Base-by-base conservation (phyloP, 1,284 basidiomycete species). In the Dichomitus squalens region DNA sequence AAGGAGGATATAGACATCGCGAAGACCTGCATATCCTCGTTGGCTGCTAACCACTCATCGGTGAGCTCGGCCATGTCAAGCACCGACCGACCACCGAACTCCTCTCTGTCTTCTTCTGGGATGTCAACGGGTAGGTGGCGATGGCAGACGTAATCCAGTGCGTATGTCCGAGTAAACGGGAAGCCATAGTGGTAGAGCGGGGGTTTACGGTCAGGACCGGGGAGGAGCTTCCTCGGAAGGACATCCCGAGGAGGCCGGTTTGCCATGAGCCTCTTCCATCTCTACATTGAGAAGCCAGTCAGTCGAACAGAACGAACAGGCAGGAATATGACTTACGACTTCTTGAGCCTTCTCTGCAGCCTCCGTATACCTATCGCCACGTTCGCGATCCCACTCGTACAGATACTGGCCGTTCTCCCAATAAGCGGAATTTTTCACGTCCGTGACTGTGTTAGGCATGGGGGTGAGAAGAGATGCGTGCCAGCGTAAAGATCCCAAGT, bases 111-210 rank as follows among this genome's bases (percentile, higher is more conserved):
- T 9, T 49, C 36, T 5, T 20, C 23, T 7, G 12, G 8, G 18
- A 40, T n/a, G 5, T 4, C 11, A 7, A 55, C 11, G 14, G 47
- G 49, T 18, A 55, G 31, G 29, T 43, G 53, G 27, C 49, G 39
- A 4, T 38, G 46, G 8, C 20, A 20, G 27, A 47, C 53, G 31
- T 55, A 55, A 16, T 41, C 29, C 20, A 55, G 18, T 8, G 39
- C 47, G 39, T 43, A 50, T 14, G 40, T 8, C 1, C 20, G 23
- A 8, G 53, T 55, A 39, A 49, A 55, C 14, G 53, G 53, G 27
- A 55, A 44, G 5, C 47, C 53, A 33, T 49, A 55, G 48, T 40
- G 27, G 9, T 55, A 43, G n/a, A 55, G 40, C 7, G 53, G 53
- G 18, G 25, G 41, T 14, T 53, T 46, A 21, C 21, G 29, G 27